Conservation (phyloP, 495 filamentous ascomycete genomes). For the Neurospora sp. region DNA sequence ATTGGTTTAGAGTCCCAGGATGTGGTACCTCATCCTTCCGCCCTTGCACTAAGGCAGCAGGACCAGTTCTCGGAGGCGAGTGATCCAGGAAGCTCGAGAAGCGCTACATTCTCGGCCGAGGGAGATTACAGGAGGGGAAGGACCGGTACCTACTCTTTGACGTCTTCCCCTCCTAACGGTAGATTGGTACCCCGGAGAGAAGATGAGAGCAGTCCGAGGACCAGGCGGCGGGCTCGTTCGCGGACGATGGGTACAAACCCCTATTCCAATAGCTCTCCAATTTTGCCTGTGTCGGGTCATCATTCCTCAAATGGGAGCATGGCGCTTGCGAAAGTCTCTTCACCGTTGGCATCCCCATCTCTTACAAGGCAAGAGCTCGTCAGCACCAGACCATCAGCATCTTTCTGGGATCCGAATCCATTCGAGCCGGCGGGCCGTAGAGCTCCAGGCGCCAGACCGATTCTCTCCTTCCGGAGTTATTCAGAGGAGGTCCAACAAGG, state of each 20-base stretch:
- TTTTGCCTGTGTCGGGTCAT: constrained; percentile 1
- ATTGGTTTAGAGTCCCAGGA: not conserved
- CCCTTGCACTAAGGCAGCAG: constrained; percentile 1
- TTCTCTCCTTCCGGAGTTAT: constrained; percentile 26
- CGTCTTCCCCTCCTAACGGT: constrained; percentile 19
- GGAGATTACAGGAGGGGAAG: constrained; percentile 12
- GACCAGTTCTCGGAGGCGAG: constrained; percentile 7
- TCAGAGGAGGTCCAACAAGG: constrained; percentile 24
- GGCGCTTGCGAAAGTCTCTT: constrained; percentile 14
- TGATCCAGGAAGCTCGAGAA: constrained; percentile 20
- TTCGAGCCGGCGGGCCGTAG: constrained; percentile 17
- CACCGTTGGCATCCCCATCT: constrained; percentile 9
- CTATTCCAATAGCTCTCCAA: constrained; percentile 2
- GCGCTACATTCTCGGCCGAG: constrained; percentile 26
- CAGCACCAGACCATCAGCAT: constrained; percentile 11
- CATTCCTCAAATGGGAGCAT: constrained; percentile 5
- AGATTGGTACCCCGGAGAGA: constrained; percentile 12
- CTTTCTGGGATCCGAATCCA: constrained; percentile 20
- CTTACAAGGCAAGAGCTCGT: constrained; percentile 10
- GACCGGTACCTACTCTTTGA: constrained; percentile 18
- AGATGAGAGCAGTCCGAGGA: constrained; percentile 8
- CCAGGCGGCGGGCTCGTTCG: constrained; percentile 11
- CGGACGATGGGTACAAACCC: constrained; percentile 16
- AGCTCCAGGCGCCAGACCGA: constrained; percentile 8
- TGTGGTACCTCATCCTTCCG: not conserved